Evolutionary conservation across 2,329 filamentous ascomycete genomes (phyloP), one percentile per base, ranked within the genome.

Genomic region (Saccharata proteae): DNA sequence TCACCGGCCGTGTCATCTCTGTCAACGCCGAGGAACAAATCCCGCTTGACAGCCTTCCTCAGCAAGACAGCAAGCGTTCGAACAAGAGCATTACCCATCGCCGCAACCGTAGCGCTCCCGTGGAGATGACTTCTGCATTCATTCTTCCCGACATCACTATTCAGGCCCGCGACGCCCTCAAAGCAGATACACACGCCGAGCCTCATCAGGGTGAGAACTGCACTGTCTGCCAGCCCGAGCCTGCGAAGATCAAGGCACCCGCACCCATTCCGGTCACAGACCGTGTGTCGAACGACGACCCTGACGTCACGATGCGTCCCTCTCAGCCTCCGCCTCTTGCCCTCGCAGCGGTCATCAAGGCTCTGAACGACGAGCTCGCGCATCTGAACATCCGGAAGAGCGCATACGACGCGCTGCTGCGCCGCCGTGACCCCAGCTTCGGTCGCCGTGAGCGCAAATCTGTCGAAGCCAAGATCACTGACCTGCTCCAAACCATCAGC

Each of bases 321-420:
- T 47, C 77, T 1, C 77, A 82, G 46, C 61, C 73, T 2, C 83
- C 83, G 0, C 74, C 70, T 4, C 58, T 77, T 25, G 83, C 84
- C 7, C 70, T 93, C 15, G 79, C 80, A 6, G 72, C 77, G n/a
- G 80, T 93, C 14, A 77, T 93, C 51, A 90, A 92, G 56, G 70
- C 75, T 6, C 62, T 92, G 3, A 67, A 82, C 43, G 83, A 92
- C 49, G 85, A 93, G 52, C 69, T 86, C 26, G 67, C 69, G 9
- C 81, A 92, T 49, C 58, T 92, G 32, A 79, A 81, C 54, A 65
- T 79, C 42, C 68, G 78, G 44, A 67, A 85, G n/a, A 61, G 68
- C 1, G 61, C 61, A 14, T 71, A 75, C 35, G 78, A 90, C 26
- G 44, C 43, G n/a, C 51, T 50, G 29, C 30, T 38, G n/a, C 30